phyloP scores from a whole-genome alignment of 2,329 filamentous ascomycete genomes.

The Ascocoryne sarcoides region DNA sequence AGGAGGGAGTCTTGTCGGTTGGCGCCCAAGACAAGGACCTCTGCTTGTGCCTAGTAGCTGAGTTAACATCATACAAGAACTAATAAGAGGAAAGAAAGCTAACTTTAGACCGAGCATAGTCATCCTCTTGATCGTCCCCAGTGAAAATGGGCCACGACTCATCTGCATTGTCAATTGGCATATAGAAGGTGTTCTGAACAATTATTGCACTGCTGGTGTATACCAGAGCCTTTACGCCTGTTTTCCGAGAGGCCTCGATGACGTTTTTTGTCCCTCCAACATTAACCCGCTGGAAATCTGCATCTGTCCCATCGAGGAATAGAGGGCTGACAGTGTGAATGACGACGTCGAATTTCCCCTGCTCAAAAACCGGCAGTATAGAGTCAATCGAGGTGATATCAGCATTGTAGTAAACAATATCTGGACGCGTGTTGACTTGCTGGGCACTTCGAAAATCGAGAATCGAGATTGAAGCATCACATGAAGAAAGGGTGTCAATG shows the following conservation, averaged over 20 bases:
- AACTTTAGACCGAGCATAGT: constrained; percentile 1
- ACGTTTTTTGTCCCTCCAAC: constrained; percentile 1
- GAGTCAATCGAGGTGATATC: neutral
- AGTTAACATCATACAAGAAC: too few relatives aligned
- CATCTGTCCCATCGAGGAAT: neutral
- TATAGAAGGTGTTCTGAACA: neutral
- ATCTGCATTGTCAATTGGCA: neutral
- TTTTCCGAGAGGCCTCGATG: neutral
- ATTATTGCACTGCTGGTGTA: neutral
- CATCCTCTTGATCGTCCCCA: neutral
- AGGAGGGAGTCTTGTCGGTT: neutral
- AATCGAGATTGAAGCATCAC: neutral
- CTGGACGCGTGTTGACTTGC: neutral
- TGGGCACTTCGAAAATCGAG: neutral
- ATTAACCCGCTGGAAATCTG: neutral
- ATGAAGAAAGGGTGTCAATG: constrained; percentile 1
- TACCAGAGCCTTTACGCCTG: constrained; percentile 1
- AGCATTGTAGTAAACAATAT: constrained; percentile 1
- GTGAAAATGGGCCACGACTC: constrained; percentile 1
- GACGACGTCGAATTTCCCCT: neutral
- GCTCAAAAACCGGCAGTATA: neutral
- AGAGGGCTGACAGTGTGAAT: neutral
- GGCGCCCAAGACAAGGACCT: constrained; percentile 1
- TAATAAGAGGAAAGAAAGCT: too few relatives aligned
- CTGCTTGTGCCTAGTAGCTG: neutral